Base-by-base conservation (phyloP, 164 flowering plant species). In the Magnolia kwangsiensis region DNA sequence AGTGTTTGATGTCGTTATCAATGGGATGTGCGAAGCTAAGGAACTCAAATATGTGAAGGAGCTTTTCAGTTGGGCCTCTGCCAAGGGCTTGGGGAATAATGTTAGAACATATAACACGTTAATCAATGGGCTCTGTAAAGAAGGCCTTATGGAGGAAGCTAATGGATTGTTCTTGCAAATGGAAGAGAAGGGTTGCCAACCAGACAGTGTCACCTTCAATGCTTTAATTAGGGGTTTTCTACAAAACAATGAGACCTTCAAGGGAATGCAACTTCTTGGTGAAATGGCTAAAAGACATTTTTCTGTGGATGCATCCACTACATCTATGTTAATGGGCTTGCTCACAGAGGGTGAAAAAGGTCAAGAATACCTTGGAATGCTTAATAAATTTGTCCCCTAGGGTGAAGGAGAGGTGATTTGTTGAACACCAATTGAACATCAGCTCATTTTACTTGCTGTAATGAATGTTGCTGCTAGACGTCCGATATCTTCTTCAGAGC, bases 111-210 rank as follows among this genome's bases (percentile, higher is more conserved):
- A 16, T 27, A 73, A 31, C 18, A 73, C 21, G 11, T 24, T 73
- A 23, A 73, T 73, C 0, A 73, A 73, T 37, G 51, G 51, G 23
- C 75, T 73, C 31, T n/a, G 51, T 11, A 63, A 37, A 73, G 49
- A 19, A 73, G 67, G 67, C 9, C 21, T 18, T 10, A 5, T 73
- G 67, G 51, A 61, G 20, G 75, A 73, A n/a, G 75, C 75, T 37
- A 11, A 63, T 61, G 51, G 31, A 19, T 61, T 59, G 51, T 61
- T 73, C 50, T 11, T 73, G 1, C 77, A 86, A 73, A 89, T 90
- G 92, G 86, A 85, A 72, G 77, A 73, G 11, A 86, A 80, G 14
- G 90, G 89, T 67, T 81, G 84, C 72, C n/a, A 76, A 61, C 92
- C 90, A 10, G 76, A 85, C 84, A 72, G 75, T 1, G 75, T 83